These are phyloP conservation scores for Leucogyrophana mollusca DNA, from an alignment of 768 basidiomycete species.

Conservation along the genomic window DNA sequence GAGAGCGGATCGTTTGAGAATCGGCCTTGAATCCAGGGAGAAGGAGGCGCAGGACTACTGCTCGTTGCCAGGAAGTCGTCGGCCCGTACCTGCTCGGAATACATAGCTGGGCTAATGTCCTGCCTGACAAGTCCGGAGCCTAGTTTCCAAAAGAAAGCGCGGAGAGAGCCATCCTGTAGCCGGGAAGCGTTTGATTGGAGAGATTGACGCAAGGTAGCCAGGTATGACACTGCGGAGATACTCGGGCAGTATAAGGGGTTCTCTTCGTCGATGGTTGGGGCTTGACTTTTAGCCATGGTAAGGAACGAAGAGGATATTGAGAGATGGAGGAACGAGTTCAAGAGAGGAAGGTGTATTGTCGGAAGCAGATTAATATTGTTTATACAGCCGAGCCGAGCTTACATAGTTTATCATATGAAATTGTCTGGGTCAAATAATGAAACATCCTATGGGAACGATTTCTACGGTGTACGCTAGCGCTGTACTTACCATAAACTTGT, in stretches of 20 bases:
- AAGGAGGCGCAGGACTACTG: conserved; percentile 2
- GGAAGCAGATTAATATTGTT: too few species aligned
- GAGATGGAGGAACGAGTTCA: too few species aligned
- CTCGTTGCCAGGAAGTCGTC: neutral
- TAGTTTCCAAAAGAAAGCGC: conserved; percentile 7
- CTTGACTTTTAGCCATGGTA: conserved; percentile 5
- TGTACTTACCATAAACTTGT: conserved; percentile 3
- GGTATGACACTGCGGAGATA: conserved; percentile 44
- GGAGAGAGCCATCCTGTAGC: conserved; percentile 6
- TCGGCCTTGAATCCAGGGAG: neutral
- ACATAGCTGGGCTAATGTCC: neutral
- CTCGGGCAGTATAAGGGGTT: conserved; percentile 62
- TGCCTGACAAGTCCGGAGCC: neutral
- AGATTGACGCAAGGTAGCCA: conserved; percentile 42
- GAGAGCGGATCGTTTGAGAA: conserved; percentile 11
- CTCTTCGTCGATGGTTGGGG: conserved; percentile 45
- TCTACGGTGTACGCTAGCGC: neutral
- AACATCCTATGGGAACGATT: too few species aligned
- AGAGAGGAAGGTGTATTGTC: too few species aligned
- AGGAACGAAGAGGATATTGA: neutral
- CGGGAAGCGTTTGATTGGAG: conserved; percentile 14
- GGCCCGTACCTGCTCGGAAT: neutral
- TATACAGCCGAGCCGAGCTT: too few species aligned
- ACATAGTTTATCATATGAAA: too few species aligned
- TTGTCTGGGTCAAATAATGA: too few species aligned